Conservation (phyloP, 1,139 yeast species). For the Eremothecium coryli region DNA sequence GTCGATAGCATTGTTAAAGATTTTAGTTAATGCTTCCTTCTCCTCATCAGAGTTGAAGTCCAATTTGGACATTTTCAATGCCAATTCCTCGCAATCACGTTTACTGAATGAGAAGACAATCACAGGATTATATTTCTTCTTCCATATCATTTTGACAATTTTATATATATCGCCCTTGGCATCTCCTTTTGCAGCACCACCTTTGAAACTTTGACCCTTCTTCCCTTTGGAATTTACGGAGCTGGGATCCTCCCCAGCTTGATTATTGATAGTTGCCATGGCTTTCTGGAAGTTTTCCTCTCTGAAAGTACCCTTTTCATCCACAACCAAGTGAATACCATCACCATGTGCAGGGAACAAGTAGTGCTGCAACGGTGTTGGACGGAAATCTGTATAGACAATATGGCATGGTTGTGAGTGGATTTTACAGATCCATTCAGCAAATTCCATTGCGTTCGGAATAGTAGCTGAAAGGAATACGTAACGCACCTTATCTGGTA, state of each 20-base stretch:
- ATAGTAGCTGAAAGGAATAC: constrained; percentile 90
- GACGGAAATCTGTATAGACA: constrained; percentile 96
- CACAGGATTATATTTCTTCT: constrained; percentile 91
- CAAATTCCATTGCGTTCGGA: constrained; percentile 95
- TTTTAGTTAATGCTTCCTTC: constrained; percentile 78
- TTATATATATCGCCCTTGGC: constrained; percentile 88
- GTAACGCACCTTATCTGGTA: constrained; percentile 90
- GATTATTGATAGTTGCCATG: constrained; percentile 84
- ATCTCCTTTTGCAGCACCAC: constrained; percentile 62
- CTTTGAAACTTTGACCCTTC: constrained; percentile 80
- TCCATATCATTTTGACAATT: constrained; percentile 95
- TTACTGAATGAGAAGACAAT: constrained; percentile 95
- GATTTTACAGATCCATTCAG: constrained; percentile 93
- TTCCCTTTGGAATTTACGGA: constrained; percentile 53
- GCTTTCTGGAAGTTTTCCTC: constrained; percentile 98
- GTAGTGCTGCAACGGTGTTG: constrained; percentile 96
- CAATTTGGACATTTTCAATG: constrained; percentile 86
- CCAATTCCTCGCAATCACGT: constrained; percentile 91
- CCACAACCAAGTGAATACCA: constrained; percentile 95
- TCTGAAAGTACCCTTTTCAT: constrained; percentile 90
- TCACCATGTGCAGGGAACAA: constrained; percentile 95
- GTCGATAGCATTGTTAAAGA: constrained; percentile 81
- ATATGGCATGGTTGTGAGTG: constrained; percentile 97
- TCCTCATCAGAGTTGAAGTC: constrained; percentile 92
- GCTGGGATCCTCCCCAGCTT: constrained; percentile 74